Conservation (phyloP, 164 flowering plant genomes). For the Platanus orientalis region DNA sequence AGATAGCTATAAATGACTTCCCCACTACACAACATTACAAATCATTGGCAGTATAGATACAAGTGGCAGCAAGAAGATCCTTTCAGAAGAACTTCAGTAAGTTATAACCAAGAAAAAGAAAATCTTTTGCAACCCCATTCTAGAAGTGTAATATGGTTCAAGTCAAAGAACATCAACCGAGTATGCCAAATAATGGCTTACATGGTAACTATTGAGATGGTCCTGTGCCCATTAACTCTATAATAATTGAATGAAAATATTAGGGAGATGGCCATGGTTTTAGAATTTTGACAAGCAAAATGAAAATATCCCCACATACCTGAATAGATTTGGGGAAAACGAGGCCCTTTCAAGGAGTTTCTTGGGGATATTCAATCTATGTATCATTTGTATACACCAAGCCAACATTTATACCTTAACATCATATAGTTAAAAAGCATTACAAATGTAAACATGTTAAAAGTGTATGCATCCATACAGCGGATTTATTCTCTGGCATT, state of each 20-base stretch:
- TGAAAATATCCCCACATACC: no score
- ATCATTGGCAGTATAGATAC: background rate
- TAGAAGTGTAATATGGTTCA: no score
- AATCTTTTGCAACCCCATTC: background rate
- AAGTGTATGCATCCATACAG: constrained; percentile 20
- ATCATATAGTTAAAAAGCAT: background rate
- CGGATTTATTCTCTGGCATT: constrained; percentile 14
- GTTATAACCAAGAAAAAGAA: background rate
- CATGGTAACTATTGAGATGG: background rate
- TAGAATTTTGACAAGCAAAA: background rate
- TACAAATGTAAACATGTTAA: background rate
- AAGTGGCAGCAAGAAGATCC: constrained; percentile 1
- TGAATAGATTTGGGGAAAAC: no score
- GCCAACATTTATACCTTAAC: no score
- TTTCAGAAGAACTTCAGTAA: background rate
- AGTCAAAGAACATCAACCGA: no score
- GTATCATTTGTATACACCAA: no score
- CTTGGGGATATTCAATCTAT: no score
- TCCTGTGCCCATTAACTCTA: background rate
- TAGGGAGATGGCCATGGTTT: no score
- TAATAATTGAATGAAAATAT: background rate
- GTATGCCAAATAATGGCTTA: background rate
- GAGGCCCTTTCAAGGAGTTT: no score
- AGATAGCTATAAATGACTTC: background rate
- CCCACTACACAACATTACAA: background rate